These are phyloP conservation scores for Phytophthora europaea DNA, from an alignment of 352 stramenopile species.

Conservation along the genomic window DNA sequence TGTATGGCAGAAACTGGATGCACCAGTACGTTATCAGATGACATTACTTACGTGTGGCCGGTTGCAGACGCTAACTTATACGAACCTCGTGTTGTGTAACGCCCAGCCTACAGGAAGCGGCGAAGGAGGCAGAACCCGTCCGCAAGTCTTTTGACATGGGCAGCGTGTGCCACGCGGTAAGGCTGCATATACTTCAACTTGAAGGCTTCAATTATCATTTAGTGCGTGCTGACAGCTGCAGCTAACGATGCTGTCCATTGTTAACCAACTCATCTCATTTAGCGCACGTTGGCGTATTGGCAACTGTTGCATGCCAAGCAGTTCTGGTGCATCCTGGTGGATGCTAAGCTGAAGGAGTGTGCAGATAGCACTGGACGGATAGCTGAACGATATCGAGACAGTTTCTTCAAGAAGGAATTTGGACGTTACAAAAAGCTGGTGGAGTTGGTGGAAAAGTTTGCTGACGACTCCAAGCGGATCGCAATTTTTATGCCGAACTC, in stretches of 20 bases:
- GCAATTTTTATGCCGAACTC: slow-evolving; percentile 59
- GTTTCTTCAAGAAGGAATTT: slow-evolving; percentile 75
- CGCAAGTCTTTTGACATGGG: slow-evolving; percentile 70
- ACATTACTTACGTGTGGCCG: neutral
- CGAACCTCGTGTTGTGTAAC: slow-evolving; percentile 1
- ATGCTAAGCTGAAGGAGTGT: slow-evolving; percentile 62
- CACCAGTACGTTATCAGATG: slow-evolving; percentile 37
- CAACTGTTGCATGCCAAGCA: slow-evolving; percentile 85
- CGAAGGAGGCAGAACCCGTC: slow-evolving; percentile 42
- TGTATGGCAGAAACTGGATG: slow-evolving; percentile 82
- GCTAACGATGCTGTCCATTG: neutral
- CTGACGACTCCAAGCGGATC: slow-evolving; percentile 56
- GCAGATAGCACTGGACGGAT: slow-evolving; percentile 60
- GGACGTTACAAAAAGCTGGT: slow-evolving; percentile 81
- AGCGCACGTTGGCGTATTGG: slow-evolving; percentile 85
- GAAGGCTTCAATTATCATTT: neutral
- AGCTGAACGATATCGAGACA: slow-evolving; percentile 39
- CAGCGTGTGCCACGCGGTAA: slow-evolving; percentile 84
- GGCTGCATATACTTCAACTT: no score
- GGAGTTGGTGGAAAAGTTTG: slow-evolving; percentile 73
- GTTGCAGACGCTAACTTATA: neutral
- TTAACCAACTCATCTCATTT: neutral
- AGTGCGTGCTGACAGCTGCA: neutral
- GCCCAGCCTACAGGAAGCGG: slow-evolving; percentile 50
- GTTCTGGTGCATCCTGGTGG: slow-evolving; percentile 81